Evolutionary conservation across 257 asterid species (phyloP).

Genomic region (Primulina huaijiensis): DNA sequence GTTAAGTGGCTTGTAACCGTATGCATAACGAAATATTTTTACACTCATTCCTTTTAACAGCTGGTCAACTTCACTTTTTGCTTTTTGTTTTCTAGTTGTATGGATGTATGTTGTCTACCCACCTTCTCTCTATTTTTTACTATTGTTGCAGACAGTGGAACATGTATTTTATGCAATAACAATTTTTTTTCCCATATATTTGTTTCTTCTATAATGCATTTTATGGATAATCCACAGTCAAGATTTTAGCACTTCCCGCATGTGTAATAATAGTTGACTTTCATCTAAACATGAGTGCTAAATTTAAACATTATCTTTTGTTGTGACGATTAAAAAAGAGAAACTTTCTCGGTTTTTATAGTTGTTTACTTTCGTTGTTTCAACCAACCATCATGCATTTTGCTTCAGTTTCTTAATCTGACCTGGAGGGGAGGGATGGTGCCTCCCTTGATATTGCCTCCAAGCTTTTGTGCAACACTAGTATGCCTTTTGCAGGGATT

Average conservation of each 20-base stretch:
- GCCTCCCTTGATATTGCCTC: neutral
- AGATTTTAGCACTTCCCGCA: neutral
- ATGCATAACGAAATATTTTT: neutral
- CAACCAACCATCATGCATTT: neutral
- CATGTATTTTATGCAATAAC: neutral
- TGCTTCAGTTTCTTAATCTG: neutral
- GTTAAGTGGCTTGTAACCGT: neutral
- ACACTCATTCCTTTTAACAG: too few species aligned
- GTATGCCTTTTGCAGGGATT: slow-evolving; percentile 52
- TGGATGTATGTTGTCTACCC: neutral
- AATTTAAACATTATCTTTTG: neutral
- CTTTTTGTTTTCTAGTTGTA: too few species aligned
- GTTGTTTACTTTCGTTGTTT: neutral
- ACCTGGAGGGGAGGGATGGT: neutral
- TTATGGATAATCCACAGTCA: neutral
- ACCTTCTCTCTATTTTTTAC: neutral
- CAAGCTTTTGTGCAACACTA: slow-evolving; percentile 16
- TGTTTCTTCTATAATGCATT: neutral
- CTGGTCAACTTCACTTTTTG: neutral
- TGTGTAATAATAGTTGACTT: neutral
- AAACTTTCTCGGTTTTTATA: neutral
- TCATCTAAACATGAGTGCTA: neutral
- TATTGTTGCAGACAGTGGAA: neutral
- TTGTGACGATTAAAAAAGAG: neutral
- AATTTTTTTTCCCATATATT: neutral